A percentile compares a stretch with the other conserved stretches of the same genome.
Conservation (phyloP, 176 grass and related monocot genomes). For the Aegilops bicornis region DNA sequence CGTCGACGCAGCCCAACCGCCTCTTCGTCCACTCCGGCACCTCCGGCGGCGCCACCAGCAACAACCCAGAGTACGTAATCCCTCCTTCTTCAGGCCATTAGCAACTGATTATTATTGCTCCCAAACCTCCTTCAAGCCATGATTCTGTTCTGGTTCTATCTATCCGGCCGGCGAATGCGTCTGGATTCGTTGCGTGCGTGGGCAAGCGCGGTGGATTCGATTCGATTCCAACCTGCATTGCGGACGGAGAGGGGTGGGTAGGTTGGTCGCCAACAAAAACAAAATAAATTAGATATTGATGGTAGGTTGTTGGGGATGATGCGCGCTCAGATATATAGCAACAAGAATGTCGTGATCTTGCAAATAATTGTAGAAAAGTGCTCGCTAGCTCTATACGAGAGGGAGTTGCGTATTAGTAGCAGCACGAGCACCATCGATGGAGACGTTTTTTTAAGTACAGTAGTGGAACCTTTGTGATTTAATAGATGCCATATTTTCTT, state of each 20-base stretch:
- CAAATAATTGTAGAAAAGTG: neutral
- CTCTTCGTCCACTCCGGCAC: constrained; percentile 90
- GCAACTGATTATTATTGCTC: too few relatives aligned
- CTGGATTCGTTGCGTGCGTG: constrained; percentile 2
- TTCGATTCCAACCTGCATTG: neutral
- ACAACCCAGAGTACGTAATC: constrained; percentile 45
- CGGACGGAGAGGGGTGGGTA: neutral
- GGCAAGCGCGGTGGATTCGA: neutral
- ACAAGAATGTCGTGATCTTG: neutral
- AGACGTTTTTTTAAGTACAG: neutral
- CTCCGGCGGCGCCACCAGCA: constrained; percentile 82
- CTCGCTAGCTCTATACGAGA: neutral
- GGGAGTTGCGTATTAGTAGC: neutral
- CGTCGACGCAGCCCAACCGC: constrained; percentile 93
- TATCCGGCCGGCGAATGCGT: neutral
- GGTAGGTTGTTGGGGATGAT: neutral
- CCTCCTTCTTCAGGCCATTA: too few relatives aligned
- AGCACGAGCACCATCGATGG: neutral
- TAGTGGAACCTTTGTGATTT: too few relatives aligned
- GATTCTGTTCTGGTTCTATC: neutral
- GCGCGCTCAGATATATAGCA: neutral
- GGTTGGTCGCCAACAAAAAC: neutral
- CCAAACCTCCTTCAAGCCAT: too few relatives aligned
- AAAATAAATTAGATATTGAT: neutral
- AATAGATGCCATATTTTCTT: too few relatives aligned